Base-by-base conservation (phyloP, 495 filamentous ascomycete species). In the Penicillium alfredii region DNA sequence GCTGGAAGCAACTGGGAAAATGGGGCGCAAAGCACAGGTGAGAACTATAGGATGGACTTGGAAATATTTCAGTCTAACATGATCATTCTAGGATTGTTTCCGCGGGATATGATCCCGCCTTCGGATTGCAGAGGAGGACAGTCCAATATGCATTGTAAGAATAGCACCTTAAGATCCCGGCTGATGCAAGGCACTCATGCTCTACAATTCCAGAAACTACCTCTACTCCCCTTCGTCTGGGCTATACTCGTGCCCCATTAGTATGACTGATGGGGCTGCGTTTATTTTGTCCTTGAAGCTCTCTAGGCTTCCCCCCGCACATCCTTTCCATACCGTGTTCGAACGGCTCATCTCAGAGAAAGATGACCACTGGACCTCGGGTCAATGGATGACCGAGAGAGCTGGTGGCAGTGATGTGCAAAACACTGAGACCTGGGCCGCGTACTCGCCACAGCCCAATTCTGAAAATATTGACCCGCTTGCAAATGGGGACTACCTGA, bases 301-400 rank as follows among this genome's bases (percentile, higher is more conserved):
- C 33, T 51, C 35, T 3, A 32, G 28, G 2, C 33, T 55, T 8
- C 53, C 41, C 13, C 47, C 32, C 14, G 43, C 34, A 13, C 62
- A 53, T 59, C 82, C 32, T 61, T 86, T 51, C 52, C 71, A 41
- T 45, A 59, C 19, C 63, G 76, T 30, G 65, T 74, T 53, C 16
- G 44, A 64, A 8, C 60, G 61, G 9, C 51, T 84, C 7, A 74
- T 67, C 16, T 77, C 76, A 4, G 68, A 77, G 5, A 35, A 18
- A 6, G 71, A 83, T 38, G 68, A 79, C 3, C 70, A 74, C 10
- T 88, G 83, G 84, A 88, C 83, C 4, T 79, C 73, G 19, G 84
- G 85, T 0, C 84, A 89, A 51, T 90, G 85, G 85, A 89, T 89
- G 85, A 88, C 85, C 0, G 84, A 88, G 47, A 72, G 84, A n/a